Percentiles rank a stretch among this genome's conserved stretches.
These are phyloP conservation scores for Recurvomyces mirabilis DNA, from an alignment of 495 filamentous ascomycete species.

Conservation along the genomic window DNA sequence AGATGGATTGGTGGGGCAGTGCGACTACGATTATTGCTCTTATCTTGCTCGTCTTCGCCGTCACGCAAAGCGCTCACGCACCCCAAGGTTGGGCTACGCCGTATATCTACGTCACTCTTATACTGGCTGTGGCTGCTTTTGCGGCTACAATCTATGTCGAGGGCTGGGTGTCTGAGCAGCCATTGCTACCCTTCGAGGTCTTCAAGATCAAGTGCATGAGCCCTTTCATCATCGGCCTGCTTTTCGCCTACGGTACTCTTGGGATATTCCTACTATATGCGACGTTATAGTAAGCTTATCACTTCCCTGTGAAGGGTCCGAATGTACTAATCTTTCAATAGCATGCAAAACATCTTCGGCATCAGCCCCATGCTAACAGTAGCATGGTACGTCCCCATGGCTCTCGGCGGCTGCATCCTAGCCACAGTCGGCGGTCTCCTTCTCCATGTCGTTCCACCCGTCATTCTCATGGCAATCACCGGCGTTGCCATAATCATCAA, in stretches of 20 bases:
- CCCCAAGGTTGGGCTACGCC: conserved; percentile 60
- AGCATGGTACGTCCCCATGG: conserved; percentile 71
- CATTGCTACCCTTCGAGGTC: conserved; percentile 62
- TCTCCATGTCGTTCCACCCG: conserved; percentile 64
- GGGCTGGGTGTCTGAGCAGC: conserved; percentile 60
- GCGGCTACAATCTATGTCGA: conserved; percentile 57
- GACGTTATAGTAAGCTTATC: conserved; percentile 58
- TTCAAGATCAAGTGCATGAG: conserved; percentile 66
- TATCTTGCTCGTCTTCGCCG: conserved; percentile 63
- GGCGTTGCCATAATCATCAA: conserved; percentile 53
- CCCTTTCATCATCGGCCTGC: conserved; percentile 52
- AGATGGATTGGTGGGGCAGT: conserved; percentile 64
- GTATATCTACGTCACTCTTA: conserved; percentile 54
- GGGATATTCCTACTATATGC: conserved; percentile 67
- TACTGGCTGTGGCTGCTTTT: conserved; percentile 48
- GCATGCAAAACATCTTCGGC: conserved; percentile 56
- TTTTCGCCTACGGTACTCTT: conserved; percentile 65
- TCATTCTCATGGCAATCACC: conserved; percentile 56
- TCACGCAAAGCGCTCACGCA: conserved; percentile 64
- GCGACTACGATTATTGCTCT: conserved; percentile 53
- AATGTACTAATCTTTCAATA: conserved; percentile 19
- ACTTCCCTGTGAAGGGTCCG: neutral
- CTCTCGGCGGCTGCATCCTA: conserved; percentile 61
- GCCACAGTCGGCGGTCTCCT: conserved; percentile 61
- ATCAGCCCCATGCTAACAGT: conserved; percentile 57